Evolutionary conservation across 352 stramenopile genomes (phyloP), one percentile per base, ranked within the genome.

Genomic region (Aphanomyces invadans): DNA sequence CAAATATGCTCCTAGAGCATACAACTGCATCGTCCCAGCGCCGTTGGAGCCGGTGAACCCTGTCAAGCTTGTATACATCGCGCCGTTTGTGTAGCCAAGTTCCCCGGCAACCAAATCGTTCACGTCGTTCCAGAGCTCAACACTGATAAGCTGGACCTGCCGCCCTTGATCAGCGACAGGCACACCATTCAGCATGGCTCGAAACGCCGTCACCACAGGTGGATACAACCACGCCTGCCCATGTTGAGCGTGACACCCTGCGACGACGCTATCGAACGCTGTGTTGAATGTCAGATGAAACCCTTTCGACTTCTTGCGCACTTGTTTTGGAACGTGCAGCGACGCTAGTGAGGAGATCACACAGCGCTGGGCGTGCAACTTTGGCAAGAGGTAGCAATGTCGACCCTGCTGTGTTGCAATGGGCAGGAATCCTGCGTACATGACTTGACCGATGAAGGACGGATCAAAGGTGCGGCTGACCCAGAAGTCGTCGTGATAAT

Each of bases 401-500:
- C 66, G 74, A 26, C 77, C 73, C 71, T 82, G 87, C 51, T 91
- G 76, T 33, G 87, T 95, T 2, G 92, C 92, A 68, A 98, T 97
- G 32, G 92, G 92, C 54, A 98, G 74, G 62, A 97, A 98, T n/a
- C 92, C 92, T 70, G 97, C 90, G 60, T 78, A 89, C 88, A 97
- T 97, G 52, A 97, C 75, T 68, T 96, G 88, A 44, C 76, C 80
- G 23, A 98, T 73, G 44, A 97, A 70, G 70, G 88, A 61, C 17
- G 86, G 80, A 33, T 97, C 82, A 68, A 97, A 97, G 63, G 84
- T 86, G n/a, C 75, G 86, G 48, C 87, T 93, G 31, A 96, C 79
- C 71, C 95, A 98, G 70, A 97, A 97, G 65, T 98, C 92, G 38
- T 95, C 89, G 67, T 96, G 86, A 63, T 92, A 96, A 67, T 96